These are phyloP conservation scores for Candida sanyaensis DNA, from an alignment of 1,139 yeast species.

Conservation along the genomic window DNA sequence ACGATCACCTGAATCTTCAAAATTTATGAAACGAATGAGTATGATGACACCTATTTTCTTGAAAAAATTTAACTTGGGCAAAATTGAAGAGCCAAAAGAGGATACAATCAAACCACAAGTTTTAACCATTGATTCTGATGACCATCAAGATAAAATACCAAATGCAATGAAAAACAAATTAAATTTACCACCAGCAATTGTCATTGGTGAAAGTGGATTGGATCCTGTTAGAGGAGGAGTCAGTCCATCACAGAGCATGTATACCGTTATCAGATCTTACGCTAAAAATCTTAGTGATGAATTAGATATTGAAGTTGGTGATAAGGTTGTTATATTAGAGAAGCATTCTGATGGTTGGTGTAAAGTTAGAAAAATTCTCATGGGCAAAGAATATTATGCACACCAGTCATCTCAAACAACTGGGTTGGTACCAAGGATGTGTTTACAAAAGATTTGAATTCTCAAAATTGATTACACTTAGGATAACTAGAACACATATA, in stretches of 20 bases:
- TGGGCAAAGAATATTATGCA: conserved; percentile 11
- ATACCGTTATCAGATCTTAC: conserved; percentile 29
- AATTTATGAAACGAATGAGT: conserved; percentile 11
- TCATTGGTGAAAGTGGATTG: conserved; percentile 1
- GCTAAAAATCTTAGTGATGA: conserved; percentile 35
- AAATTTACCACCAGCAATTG: conserved; percentile 8
- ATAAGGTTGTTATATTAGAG: conserved; percentile 27
- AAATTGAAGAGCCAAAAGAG: conserved; percentile 11
- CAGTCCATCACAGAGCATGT: conserved; percentile 11
- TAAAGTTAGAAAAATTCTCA: conserved; percentile 20
- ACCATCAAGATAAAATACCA: neutral
- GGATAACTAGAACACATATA: too few relatives aligned
- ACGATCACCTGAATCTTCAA: neutral
- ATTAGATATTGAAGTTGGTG: conserved; percentile 32
- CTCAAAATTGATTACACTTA: too few relatives aligned
- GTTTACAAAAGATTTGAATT: conserved; percentile 22
- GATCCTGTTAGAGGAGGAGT: conserved; percentile 12
- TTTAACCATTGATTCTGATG: conserved; percentile 1
- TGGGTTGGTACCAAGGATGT: conserved; percentile 40
- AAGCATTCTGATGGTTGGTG: conserved; percentile 47
- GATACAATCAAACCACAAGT: conserved; percentile 9
- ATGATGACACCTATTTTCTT: conserved; percentile 35
- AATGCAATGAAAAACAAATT: conserved; percentile 4
- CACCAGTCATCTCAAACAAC: conserved; percentile 11
- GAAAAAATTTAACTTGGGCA: conserved; percentile 33